Percentiles rank a stretch among this genome's conserved stretches.
phyloP scores from a whole-genome alignment of 2,329 filamentous ascomycete genomes.

The Coleophoma eucalyptorum region DNA sequence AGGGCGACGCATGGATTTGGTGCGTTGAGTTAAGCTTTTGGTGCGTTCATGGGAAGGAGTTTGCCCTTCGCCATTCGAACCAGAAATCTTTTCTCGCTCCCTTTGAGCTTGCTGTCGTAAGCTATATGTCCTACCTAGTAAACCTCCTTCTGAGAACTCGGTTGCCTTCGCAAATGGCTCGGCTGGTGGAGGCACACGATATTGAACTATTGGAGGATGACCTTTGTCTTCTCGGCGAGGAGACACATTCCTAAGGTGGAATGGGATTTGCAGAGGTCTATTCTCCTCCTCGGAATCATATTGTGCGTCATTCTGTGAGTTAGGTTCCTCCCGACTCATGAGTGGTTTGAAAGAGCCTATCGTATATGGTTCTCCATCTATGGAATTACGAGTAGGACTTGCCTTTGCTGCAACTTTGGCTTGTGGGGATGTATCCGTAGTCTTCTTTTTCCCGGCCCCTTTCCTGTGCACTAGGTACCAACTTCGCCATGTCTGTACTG shows the following conservation, averaged over 20 bases:
- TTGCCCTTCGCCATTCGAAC: conserved; percentile 51
- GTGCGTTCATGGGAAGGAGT: conserved; percentile 46
- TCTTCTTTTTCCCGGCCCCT: conserved; percentile 30
- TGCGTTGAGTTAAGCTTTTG: conserved; percentile 21
- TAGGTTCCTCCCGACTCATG: conserved; percentile 57
- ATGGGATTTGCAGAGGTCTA: conserved; percentile 22
- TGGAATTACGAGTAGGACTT: conserved; percentile 22
- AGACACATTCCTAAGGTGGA: conserved; percentile 23
- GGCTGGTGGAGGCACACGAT: conserved; percentile 15
- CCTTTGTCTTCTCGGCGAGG: conserved; percentile 11
- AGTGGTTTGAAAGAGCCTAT: conserved; percentile 68
- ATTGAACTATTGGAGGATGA: conserved; percentile 18
- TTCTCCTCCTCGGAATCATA: conserved; percentile 23
- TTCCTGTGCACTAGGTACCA: conserved; percentile 83
- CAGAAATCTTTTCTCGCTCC: conserved; percentile 18
- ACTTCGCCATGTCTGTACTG: conserved; percentile 79
- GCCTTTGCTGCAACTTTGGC: conserved; percentile 24
- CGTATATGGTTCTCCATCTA: conserved; percentile 51
- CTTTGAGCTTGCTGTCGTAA: conserved; percentile 34
- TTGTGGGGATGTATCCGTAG: not conserved
- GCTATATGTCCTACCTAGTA: conserved; percentile 46
- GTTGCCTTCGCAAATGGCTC: conserved; percentile 8
- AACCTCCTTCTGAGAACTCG: conserved; percentile 40
- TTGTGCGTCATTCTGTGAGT: conserved; percentile 18
- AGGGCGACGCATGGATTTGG: conserved; percentile 13